phyloP scores from a whole-genome alignment of 805 yeast genomes.

The Lachancea thermotolerans region DNA sequence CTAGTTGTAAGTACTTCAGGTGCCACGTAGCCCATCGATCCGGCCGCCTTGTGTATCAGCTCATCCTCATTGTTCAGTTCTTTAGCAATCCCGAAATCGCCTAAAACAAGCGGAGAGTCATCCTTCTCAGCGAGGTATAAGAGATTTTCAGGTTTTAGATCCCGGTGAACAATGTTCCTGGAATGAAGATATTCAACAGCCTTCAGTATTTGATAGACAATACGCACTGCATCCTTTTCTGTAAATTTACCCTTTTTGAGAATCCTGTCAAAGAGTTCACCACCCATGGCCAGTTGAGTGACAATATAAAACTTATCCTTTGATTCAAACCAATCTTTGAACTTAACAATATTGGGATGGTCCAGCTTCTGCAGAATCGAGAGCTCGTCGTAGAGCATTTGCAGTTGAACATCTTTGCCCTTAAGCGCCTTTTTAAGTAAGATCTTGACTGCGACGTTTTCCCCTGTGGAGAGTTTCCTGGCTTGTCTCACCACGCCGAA shows the following conservation, averaged over 20 bases:
- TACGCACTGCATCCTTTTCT: slow-evolving; percentile 76
- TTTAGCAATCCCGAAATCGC: slow-evolving; percentile 95
- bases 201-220: slow-evolving; percentile 64
- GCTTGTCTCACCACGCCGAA: slow-evolving; percentile 91
- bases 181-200: slow-evolving; percentile 77
- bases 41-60: slow-evolving; percentile 66
- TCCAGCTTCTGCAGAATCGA: slow-evolving; percentile 55
- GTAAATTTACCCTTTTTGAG: slow-evolving; percentile 76
- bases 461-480: slow-evolving; percentile 40
- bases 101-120: slow-evolving; percentile 71
- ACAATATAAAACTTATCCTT: slow-evolving; percentile 89
- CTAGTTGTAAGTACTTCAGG: slow-evolving; percentile 79
- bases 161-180: slow-evolving; percentile 82
- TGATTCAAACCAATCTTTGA: slow-evolving; percentile 89
- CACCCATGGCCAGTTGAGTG: slow-evolving; percentile 93
- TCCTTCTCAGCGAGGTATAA: slow-evolving; percentile 55
- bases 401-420: slow-evolving; percentile 53
- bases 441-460: slow-evolving; percentile 85
- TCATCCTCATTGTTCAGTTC: slow-evolving; percentile 54
- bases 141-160: slow-evolving; percentile 89
- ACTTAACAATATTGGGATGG: slow-evolving; percentile 85
- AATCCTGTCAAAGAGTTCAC: slow-evolving; percentile 88
- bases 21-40: slow-evolving; percentile 94
- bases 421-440: slow-evolving; percentile 77
- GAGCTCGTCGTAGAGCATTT: slow-evolving; percentile 74